Percentiles rank a stretch among this genome's conserved stretches.
Conservation (phyloP, 495 filamentous ascomycete genomes). For the Neurospora sublineolata region DNA sequence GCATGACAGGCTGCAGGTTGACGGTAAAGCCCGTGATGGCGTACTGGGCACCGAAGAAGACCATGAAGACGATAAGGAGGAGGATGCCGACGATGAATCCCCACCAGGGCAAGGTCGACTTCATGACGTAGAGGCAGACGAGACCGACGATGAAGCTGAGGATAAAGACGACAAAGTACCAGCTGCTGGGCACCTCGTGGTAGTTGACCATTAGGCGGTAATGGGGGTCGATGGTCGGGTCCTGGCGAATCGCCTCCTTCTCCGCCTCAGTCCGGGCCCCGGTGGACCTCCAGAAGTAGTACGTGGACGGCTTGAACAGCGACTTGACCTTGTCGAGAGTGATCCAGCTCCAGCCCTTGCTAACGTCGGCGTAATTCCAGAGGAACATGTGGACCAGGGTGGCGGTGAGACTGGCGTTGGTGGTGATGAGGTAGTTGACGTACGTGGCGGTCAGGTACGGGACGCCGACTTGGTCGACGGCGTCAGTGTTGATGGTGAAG, state of each 20-base stretch:
- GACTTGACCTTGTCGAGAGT: slow-evolving; percentile 1
- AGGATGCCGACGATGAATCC: slow-evolving; percentile 39
- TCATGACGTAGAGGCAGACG: slow-evolving; percentile 28
- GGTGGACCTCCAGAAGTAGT: slow-evolving; percentile 2
- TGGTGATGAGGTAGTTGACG: slow-evolving; percentile 26
- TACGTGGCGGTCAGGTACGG: slow-evolving; percentile 37
- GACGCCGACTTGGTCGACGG: not conserved
- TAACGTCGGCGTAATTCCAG: slow-evolving; percentile 32
- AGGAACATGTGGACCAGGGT: slow-evolving; percentile 32
- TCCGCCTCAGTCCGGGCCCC: not conserved
- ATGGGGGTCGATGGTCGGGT: slow-evolving; percentile 8
- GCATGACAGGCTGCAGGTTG: not conserved
- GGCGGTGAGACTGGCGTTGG: slow-evolving; percentile 32
- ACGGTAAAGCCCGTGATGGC: not conserved
- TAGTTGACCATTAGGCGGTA: slow-evolving; percentile 32
- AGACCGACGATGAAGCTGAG: slow-evolving; percentile 39
- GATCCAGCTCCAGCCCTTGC: slow-evolving; percentile 22
- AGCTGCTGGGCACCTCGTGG: slow-evolving; percentile 43
- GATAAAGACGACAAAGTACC: slow-evolving; percentile 38
- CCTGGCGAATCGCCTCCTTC: not conserved
- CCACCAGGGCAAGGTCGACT: slow-evolving; percentile 44
- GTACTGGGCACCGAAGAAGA: not conserved
- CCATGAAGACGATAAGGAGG: slow-evolving; percentile 22
- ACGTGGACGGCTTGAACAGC: slow-evolving; percentile 11
- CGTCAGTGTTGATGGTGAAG: not conserved